Evolutionary conservation across 2,329 filamentous ascomycete species (phyloP), one percentile per base, ranked within the genome.

Genomic region (Xylariaceae sp.): DNA sequence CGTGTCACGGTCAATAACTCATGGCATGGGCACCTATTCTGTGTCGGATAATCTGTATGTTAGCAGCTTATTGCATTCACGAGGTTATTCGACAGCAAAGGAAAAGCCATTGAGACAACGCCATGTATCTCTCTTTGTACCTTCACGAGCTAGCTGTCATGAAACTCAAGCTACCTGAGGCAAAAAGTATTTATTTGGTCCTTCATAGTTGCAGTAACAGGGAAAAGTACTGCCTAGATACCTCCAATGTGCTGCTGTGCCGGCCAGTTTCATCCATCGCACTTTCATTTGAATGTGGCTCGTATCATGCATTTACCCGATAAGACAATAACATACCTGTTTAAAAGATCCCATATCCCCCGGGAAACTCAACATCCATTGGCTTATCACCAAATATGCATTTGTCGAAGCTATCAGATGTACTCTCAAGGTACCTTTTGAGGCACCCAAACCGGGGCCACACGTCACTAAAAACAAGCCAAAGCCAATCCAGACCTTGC

Each of bases 401-500:
- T 30, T 0, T 30, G 23, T 5, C 23, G 23, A 2, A 4, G 23
- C 23, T 30, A 41, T 9, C 1, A 13, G 9, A 41, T 1, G 37
- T 41, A 41, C 37, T 13, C 5, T 41, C 37, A 41, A 30, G 23
- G 23, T 30, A 30, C 3, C 23, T 45, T 45, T n/a, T 45, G 5
- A 15, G 13, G 13, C n/a, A 45, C 41, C 6, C 37, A 41, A 54
- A 23, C 9, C 23, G 10, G 50, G 10, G 9, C 8, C 11, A 10
- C 37, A 41, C 37, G 37, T 13, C 37, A 41, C 37, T 41, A 41
- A 63, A 66, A 67, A 17, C 15, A 10, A 51, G 49, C 9, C 9
- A 41, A 9, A 13, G 11, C 49, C 41, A 45, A 45, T 41, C 41
- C 49, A 51, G 49, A 51, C 49, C 11, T 50, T 50, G 17, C 15